Percentiles rank a stretch among this genome's conserved stretches.
Conservation (phyloP, 306 rosid species). For the Cucurbita ficifolia region DNA sequence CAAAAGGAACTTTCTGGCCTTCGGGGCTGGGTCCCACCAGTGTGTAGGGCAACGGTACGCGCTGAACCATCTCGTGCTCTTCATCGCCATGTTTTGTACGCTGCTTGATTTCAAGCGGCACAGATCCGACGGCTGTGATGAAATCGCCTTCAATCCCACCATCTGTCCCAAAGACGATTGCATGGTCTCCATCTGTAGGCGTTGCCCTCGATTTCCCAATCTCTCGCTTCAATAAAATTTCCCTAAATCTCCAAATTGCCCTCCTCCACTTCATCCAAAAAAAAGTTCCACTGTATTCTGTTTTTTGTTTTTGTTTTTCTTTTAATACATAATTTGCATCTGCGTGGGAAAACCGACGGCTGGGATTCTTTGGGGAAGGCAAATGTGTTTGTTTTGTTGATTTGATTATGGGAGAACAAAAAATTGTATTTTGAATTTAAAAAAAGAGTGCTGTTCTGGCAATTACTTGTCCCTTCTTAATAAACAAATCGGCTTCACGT, state of each 20-base stretch:
- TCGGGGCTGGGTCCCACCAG: slow-evolving; percentile 91
- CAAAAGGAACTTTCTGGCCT: slow-evolving; percentile 58
- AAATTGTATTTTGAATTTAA: background rate
- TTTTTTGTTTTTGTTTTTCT: background rate
- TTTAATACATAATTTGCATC: background rate
- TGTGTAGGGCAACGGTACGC: slow-evolving; percentile 91
- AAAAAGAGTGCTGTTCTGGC: background rate
- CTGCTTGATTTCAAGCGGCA: slow-evolving; percentile 67
- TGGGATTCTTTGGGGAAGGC: background rate
- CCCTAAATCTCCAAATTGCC: slow-evolving; percentile 6
- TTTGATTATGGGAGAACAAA: background rate
- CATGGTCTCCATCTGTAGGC: slow-evolving; percentile 33
- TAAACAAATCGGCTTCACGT: background rate
- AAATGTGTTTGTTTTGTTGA: background rate
- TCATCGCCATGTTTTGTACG: slow-evolving; percentile 68
- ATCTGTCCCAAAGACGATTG: slow-evolving; percentile 88
- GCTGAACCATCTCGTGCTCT: slow-evolving; percentile 58
- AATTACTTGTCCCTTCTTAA: background rate
- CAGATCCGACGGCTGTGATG: slow-evolving; percentile 79
- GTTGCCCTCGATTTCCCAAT: slow-evolving; percentile 37
- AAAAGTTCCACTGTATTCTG: background rate
- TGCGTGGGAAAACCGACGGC: background rate
- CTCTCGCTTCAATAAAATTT: slow-evolving; percentile 2
- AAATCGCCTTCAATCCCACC: slow-evolving; percentile 52
- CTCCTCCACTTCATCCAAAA: background rate